phyloP scores from a whole-genome alignment of 306 rosid species.

The Quercus cerris region DNA sequence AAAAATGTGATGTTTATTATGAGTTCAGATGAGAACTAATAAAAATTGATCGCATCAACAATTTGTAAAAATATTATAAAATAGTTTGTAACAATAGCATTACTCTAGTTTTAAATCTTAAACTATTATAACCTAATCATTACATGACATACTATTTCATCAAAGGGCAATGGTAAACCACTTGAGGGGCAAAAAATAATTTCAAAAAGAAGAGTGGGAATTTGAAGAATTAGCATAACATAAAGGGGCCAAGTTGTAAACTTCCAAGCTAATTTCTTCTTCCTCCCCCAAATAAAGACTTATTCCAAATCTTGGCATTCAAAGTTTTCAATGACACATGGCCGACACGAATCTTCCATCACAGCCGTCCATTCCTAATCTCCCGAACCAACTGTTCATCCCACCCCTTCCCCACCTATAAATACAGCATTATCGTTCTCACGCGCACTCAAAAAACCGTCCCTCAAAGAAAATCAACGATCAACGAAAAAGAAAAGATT shows the following conservation, averaged over 20 bases:
- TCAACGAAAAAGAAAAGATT: neutral
- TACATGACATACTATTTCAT: too few relatives aligned
- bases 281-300: neutral
- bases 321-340: conserved; percentile 1
- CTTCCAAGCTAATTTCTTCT: neutral
- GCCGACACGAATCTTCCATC: neutral
- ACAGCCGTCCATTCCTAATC: neutral
- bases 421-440: neutral
- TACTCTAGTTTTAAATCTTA: too few relatives aligned
- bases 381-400: conserved; percentile 16
- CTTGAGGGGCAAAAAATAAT: neutral
- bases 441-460: neutral
- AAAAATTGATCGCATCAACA: too few relatives aligned
- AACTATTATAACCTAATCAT: too few relatives aligned
- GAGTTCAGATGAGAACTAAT: too few relatives aligned
- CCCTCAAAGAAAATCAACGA: neutral
- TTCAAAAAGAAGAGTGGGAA: neutral
- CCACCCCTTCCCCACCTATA: neutral
- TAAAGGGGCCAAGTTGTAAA: neutral
- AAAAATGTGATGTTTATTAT: too few relatives aligned
- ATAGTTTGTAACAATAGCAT: too few relatives aligned
- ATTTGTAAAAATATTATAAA: too few relatives aligned
- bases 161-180: neutral
- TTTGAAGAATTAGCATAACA: neutral
- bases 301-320: neutral